A percentile compares a stretch with the other conserved stretches of the same genome.
Evolutionary conservation across 164 flowering plant species (phyloP).

Genomic region (Umbellularia californica): DNA sequence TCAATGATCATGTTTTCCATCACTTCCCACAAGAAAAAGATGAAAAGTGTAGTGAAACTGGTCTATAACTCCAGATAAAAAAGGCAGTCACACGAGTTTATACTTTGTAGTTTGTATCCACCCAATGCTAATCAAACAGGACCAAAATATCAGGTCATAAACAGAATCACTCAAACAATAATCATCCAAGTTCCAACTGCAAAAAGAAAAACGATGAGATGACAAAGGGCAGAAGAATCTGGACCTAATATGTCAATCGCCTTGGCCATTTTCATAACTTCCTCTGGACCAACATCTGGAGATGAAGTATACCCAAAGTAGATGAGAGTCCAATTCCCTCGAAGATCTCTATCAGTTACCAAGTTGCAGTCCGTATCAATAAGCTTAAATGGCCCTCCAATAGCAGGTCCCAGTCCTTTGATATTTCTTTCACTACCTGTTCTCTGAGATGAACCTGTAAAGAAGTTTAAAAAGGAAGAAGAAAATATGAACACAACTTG

Average conservation of each 20-base stretch:
- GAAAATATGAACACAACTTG: too few relatives aligned
- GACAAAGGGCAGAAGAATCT: not conserved
- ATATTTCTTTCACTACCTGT: conserved; percentile 13
- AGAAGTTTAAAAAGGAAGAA: not conserved
- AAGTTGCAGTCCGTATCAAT: conserved; percentile 40
- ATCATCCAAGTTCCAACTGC: too few relatives aligned
- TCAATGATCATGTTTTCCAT: too few relatives aligned
- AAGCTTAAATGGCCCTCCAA: conserved; percentile 83
- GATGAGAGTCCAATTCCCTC: conserved; percentile 76
- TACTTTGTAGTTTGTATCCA: too few relatives aligned
- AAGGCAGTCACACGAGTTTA: too few relatives aligned
- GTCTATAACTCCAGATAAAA: too few relatives aligned
- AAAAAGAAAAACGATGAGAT: not conserved
- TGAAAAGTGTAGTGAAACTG: too few relatives aligned
- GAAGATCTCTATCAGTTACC: conserved; percentile 56
- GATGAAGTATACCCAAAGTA: conserved; percentile 96
- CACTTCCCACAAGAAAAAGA: too few relatives aligned
- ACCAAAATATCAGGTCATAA: too few relatives aligned
- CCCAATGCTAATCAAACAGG: too few relatives aligned
- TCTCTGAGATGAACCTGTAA: conserved; percentile 17
- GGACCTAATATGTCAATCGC: conserved; percentile 63
- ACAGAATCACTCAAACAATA: too few relatives aligned
- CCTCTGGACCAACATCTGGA: conserved; percentile 83
- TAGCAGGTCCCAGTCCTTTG: conserved; percentile 40
- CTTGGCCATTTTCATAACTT: conserved; percentile 66